Evolutionary conservation across 2,329 filamentous ascomycete genomes (phyloP).

Genomic region (Pestalotiopsis sp.): DNA sequence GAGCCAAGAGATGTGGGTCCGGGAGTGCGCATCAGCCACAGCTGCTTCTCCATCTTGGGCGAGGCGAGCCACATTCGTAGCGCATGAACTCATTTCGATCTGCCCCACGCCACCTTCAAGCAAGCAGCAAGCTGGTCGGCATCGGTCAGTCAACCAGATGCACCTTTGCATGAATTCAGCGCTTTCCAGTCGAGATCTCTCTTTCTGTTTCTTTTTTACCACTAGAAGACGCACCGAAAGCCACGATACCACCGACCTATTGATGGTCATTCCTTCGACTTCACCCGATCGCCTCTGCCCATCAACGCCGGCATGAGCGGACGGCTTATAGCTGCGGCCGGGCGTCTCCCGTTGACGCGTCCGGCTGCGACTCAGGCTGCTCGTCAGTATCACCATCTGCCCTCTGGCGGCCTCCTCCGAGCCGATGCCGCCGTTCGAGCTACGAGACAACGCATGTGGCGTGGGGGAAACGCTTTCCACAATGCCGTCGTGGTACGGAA

Average conservation of each 20-base stretch:
- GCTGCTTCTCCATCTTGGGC: background rate
- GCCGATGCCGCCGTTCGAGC: constrained; percentile 63
- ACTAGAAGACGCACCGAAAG: background rate
- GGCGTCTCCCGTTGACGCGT: constrained; percentile 29
- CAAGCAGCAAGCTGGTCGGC: background rate
- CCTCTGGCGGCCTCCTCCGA: constrained; percentile 68
- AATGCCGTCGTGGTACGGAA: constrained; percentile 69
- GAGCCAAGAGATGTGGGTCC: background rate
- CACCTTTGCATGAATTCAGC: background rate
- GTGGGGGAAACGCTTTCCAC: constrained; percentile 81
- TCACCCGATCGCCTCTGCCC: constrained; percentile 29
- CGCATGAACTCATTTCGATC: background rate
- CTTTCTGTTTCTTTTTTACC: background rate
- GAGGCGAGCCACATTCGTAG: background rate
- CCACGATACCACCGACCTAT: constrained; percentile 12
- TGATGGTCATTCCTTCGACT: constrained; percentile 24
- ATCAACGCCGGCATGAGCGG: constrained; percentile 34
- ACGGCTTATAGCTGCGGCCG: constrained; percentile 34
- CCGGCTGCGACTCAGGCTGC: constrained; percentile 43
- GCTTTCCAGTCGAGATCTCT: background rate
- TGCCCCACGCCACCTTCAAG: background rate
- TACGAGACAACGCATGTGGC: constrained; percentile 68
- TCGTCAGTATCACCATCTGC: constrained; percentile 67
- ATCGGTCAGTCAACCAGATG: background rate
- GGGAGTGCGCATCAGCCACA: background rate